Conservation (phyloP, 495 filamentous ascomycete species). For the Amphirosellinia nigrospora region DNA sequence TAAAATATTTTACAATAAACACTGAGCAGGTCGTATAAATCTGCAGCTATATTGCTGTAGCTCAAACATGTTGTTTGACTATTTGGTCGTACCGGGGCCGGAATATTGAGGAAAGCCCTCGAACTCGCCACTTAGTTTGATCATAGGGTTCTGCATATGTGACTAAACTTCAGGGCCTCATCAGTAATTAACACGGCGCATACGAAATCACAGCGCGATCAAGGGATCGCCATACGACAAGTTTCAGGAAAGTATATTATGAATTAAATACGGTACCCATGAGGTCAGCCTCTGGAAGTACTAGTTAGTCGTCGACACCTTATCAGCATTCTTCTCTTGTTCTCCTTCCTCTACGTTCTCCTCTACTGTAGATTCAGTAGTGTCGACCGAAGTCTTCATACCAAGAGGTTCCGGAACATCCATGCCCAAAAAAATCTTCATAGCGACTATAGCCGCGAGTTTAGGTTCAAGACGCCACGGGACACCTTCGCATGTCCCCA, state of each 20-base stretch:
- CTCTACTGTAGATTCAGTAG: not conserved
- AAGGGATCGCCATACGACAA: no score
- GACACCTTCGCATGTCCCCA: not conserved
- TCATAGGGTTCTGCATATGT: no score
- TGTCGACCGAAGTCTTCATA: not conserved
- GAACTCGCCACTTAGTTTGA: no score
- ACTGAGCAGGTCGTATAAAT: not conserved
- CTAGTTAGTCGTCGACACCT: no score
- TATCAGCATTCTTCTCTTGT: not conserved
- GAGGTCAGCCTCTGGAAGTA: not conserved
- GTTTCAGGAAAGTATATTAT: no score
- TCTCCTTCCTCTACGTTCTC: not conserved
- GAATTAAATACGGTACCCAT: not conserved
- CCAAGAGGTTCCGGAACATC: slow-evolving; percentile 17
- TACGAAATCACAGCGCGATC: no score
- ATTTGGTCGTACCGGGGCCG: no score
- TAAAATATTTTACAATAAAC: not conserved
- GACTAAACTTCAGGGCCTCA: no score
- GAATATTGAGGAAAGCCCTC: no score
- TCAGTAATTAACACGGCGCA: no score
- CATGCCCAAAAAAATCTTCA: slow-evolving; percentile 32
- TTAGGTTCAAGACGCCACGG: slow-evolving; percentile 23
- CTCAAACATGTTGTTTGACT: no score
- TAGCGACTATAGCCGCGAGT: slow-evolving; percentile 30
- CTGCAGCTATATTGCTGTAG: no score